Evolutionary conservation across 164 flowering plant species (phyloP).

Genomic region (Sextonia rubra): DNA sequence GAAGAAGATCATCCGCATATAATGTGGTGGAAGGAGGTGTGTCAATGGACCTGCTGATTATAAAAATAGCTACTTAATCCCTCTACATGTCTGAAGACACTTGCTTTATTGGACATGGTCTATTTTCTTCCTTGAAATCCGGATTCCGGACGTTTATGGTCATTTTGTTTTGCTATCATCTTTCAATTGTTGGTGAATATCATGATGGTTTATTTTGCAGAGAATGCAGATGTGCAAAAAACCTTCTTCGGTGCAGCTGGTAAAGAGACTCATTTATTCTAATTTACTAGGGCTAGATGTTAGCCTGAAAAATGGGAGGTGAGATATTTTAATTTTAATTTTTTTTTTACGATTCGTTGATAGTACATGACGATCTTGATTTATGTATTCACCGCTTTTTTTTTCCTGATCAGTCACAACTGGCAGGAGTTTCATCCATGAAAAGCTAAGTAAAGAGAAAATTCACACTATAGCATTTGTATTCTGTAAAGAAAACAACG

Average conservation of each 20-base stretch:
- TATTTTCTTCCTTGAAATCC: neutral
- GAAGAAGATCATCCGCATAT: constrained; percentile 64
- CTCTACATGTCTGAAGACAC: neutral
- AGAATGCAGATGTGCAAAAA: constrained; percentile 66
- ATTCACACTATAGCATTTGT: too few relatives aligned
- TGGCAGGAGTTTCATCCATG: too few relatives aligned
- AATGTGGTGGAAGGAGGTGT: constrained; percentile 96
- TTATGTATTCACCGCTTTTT: neutral
- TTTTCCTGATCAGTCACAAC: too few relatives aligned
- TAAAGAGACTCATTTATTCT: constrained; percentile 61
- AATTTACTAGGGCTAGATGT: constrained; percentile 83
- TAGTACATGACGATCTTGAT: neutral
- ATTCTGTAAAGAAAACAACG: too few relatives aligned
- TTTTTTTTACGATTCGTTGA: neutral
- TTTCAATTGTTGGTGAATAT: too few relatives aligned
- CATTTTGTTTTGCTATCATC: neutral
- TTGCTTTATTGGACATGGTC: neutral
- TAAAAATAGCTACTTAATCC: neutral
- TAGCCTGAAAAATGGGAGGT: constrained; percentile 82
- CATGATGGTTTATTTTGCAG: constrained; percentile 37
- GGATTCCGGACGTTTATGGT: neutral
- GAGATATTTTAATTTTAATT: constrained; percentile 17
- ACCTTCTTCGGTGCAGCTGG: constrained; percentile 64
- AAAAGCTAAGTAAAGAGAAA: too few relatives aligned
- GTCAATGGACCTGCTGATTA: neutral